Base-by-base conservation (phyloP, 2,329 filamentous ascomycete species). In the Botrytis fabae region DNA sequence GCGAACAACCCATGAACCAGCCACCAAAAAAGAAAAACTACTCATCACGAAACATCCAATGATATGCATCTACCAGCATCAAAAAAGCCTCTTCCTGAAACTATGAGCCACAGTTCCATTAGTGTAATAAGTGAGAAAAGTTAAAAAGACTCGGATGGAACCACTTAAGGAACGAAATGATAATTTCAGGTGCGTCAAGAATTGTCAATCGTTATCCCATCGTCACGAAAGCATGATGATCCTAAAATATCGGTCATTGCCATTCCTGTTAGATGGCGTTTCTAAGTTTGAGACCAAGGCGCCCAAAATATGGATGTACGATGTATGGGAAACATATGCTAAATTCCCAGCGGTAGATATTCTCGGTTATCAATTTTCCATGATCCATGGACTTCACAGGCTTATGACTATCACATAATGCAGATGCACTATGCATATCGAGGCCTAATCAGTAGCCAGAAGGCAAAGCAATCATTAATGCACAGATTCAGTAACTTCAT, bases 261-360 rank as follows among this genome's bases (percentile, higher is more conserved):
- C 42, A 62, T 42, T 28, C 59, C 28, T 70, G 57, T 32, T 54
- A n/a, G 25, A 65, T 35, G 57, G 48, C 48, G 25, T 44, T 71
- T 71, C 70, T 71, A 65, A 65, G 63, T 51, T 65, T 71, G 44
- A 57, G 70, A 68, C 64, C 48, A 46, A 38, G 70, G 62, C 70
- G 51, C 42, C 22, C 59, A 59, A 72, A 18, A 61, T 61, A 70
- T 61, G n/a, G 32, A 54, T 54, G 48, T 51, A 25, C 14, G 48
- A 14, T 40, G 40, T 42, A 42, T 54, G 54, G 54, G 28, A 60
- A 32, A 59, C 40, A 35, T 40, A 38, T 69, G 22, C 65, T 51
- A 69, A 59, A n/a, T 69, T 69, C 28, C 42, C 22, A 42, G 65
- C 28, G 40, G 46, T 40, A 64, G 28, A 28, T 64, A 42, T 28